Evolutionary conservation across 441 rosid genomes (phyloP).

Genomic region (Arabidopsis lyrata): DNA sequence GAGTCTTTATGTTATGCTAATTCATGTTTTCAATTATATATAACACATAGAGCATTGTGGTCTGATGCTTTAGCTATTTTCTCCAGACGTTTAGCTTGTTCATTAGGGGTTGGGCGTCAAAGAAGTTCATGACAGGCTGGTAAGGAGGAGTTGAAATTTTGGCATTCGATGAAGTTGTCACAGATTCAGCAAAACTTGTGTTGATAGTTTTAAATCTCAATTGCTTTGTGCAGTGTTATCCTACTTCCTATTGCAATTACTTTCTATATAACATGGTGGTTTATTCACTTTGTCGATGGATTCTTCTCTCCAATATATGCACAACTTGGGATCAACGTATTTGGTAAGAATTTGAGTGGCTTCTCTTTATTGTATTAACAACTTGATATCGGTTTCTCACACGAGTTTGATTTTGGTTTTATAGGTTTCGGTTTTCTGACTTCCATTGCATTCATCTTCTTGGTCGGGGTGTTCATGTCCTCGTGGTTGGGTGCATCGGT

Average conservation of each 20-base stretch:
- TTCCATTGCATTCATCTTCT: constrained; percentile 82
- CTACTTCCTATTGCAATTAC: constrained; percentile 95
- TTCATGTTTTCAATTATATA: neutral
- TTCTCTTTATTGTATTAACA: neutral
- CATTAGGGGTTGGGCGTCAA: constrained; percentile 93
- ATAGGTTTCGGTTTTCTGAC: constrained; percentile 97
- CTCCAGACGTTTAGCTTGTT: constrained; percentile 88
- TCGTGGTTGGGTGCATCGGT: constrained; percentile 96
- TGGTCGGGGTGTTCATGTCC: constrained; percentile 90
- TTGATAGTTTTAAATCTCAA: constrained; percentile 24
- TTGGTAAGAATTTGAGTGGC: constrained; percentile 58
- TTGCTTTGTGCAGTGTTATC: constrained; percentile 73
- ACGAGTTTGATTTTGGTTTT: constrained; percentile 34
- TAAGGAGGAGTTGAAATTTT: constrained; percentile 36
- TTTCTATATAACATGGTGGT: constrained; percentile 97
- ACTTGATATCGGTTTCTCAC: constrained; percentile 1
- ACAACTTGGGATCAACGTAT: constrained; percentile 82
- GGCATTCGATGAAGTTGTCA: constrained; percentile 13
- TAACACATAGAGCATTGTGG: neutral
- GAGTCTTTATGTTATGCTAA: neutral
- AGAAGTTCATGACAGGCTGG: constrained; percentile 99
- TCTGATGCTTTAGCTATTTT: constrained; percentile 26
- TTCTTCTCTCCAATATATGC: constrained; percentile 95
- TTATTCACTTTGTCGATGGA: constrained; percentile 93
- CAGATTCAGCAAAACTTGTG: constrained; percentile 39